phyloP scores from a whole-genome alignment of 129 eudicot genomes.

The Erigeron canadensis region DNA sequence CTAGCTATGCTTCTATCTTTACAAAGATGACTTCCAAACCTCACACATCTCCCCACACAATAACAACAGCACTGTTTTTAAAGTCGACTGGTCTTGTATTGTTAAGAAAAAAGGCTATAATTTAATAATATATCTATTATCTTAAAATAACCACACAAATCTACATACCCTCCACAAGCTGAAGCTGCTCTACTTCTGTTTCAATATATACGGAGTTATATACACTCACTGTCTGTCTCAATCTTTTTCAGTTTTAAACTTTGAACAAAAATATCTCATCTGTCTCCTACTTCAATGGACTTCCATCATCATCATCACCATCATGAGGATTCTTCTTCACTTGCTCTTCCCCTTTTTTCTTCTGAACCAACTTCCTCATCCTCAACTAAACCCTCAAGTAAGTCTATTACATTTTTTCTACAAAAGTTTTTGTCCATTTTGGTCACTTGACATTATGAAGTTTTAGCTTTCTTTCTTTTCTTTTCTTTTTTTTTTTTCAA shows the following conservation, averaged over 20 bases:
- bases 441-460: no score
- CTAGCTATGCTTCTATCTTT: background rate
- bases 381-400: conserved; percentile 34
- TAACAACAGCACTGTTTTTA: background rate
- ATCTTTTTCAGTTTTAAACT: background rate
- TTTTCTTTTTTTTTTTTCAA: no score
- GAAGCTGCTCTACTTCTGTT: background rate
- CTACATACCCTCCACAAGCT: conserved; percentile 1
- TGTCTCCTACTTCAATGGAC: background rate
- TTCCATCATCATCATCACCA: conserved; percentile 11
- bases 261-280: conserved; percentile 4
- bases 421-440: background rate
- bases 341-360: conserved; percentile 40
- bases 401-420: conserved; percentile 10
- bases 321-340: conserved; percentile 42
- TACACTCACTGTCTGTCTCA: background rate
- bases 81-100: background rate
- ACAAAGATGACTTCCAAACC: background rate
- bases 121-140: background rate
- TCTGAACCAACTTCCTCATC: conserved; percentile 38
- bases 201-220: no score
- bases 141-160: conserved; percentile 14
- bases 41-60: conserved; percentile 12
- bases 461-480: no score
- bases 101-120: background rate